A percentile compares a stretch with the other conserved stretches of the same genome.
Conservation (phyloP, 179 eudicot genomes). For the Actinidia chinensis region DNA sequence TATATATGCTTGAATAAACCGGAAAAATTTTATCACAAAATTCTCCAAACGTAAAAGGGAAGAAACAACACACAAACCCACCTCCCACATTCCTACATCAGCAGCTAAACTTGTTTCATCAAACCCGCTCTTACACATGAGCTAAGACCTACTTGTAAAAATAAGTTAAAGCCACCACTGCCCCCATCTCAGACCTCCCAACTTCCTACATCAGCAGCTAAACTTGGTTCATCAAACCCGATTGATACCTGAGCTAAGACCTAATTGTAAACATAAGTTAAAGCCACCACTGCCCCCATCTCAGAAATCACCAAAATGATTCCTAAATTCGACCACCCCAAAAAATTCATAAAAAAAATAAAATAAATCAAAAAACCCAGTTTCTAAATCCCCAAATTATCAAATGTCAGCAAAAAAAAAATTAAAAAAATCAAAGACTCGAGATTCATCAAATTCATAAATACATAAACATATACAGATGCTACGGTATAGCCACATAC, state of each 20-base stretch:
- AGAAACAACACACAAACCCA: too few relatives aligned
- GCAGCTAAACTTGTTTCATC: background rate
- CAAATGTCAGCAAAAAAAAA: background rate
- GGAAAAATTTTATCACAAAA: too few relatives aligned
- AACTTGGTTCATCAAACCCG: background rate
- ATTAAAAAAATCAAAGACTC: background rate
- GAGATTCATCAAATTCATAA: background rate
- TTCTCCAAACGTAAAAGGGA: too few relatives aligned
- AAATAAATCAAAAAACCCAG: background rate
- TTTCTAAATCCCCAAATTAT: background rate
- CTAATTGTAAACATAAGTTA: background rate
- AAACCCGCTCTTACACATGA: background rate
- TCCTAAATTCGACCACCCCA: background rate
- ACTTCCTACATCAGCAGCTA: too few relatives aligned
- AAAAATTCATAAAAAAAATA: background rate
- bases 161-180: background rate
- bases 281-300: background rate
- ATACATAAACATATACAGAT: background rate
- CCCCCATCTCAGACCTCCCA: background rate
- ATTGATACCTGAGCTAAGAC: background rate
- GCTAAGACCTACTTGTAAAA: background rate
- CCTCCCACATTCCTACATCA: too few relatives aligned
- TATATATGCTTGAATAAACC: too few relatives aligned
- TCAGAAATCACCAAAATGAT: background rate
- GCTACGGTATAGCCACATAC: too few relatives aligned